Percentiles rank a stretch among this genome's conserved stretches.
Evolutionary conservation across 176 grass and related monocot species (phyloP).

Genomic region (Canna indica): DNA sequence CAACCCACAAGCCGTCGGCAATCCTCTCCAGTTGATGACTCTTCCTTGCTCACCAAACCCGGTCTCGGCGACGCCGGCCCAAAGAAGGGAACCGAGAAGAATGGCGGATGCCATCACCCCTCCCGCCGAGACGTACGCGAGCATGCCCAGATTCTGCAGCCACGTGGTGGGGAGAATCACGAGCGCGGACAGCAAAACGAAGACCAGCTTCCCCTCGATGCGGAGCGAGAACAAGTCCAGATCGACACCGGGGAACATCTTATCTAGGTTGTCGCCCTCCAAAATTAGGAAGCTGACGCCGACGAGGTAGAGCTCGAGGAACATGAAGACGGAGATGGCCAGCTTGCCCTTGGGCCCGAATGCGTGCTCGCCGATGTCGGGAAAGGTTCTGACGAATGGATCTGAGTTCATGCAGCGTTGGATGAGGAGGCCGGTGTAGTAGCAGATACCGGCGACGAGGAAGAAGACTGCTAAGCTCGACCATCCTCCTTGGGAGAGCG

Average conservation of each 20-base stretch:
- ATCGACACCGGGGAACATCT: conserved; percentile 16
- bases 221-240: neutral
- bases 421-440: conserved; percentile 11
- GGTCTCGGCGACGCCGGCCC: conserved; percentile 41
- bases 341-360: neutral
- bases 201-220: neutral
- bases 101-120: conserved; percentile 61
- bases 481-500: neutral
- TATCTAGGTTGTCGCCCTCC: conserved; percentile 44
- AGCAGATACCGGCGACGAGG: neutral
- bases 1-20: conserved; percentile 53
- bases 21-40: conserved; percentile 43
- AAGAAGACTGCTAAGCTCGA: neutral
- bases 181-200: neutral
- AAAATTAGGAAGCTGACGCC: conserved; percentile 36
- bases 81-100: conserved; percentile 54
- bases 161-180: conserved; percentile 1
- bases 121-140: conserved; percentile 69
- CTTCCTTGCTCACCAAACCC: conserved; percentile 40
- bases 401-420: neutral
- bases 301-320: conserved; percentile 35
- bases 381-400: neutral
- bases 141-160: conserved; percentile 32
- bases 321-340: conserved; percentile 4
- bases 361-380: neutral